Evolutionary conservation across 108 stramenopile species (phyloP).

Genomic region (Discostella stelligeroides): DNA sequence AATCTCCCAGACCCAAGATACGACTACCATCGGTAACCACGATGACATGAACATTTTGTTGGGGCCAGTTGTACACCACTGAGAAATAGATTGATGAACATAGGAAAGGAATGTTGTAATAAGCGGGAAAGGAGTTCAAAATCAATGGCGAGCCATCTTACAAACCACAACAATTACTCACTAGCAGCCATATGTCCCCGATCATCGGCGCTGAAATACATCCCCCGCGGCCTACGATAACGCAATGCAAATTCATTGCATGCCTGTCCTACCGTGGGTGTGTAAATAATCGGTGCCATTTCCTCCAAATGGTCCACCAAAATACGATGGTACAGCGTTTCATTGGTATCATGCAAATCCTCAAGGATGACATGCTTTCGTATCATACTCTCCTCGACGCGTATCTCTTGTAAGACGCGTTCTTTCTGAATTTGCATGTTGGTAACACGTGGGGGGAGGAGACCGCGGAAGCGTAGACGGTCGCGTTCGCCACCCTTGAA

Average conservation of each 20-base stretch:
- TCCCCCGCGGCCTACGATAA: constrained; percentile 90
- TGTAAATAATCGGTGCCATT: constrained; percentile 97
- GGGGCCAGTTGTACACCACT: constrained; percentile 97
- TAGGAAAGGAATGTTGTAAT: too few species aligned
- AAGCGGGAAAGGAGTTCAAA: neutral
- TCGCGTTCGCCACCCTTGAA: constrained; percentile 90
- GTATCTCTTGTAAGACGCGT: constrained; percentile 63
- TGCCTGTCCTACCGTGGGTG: constrained; percentile 97
- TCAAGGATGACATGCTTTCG: constrained; percentile 92
- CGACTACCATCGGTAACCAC: constrained; percentile 97
- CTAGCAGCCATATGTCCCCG: constrained; percentile 88
- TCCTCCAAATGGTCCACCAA: constrained; percentile 95
- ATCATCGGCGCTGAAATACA: constrained; percentile 95
- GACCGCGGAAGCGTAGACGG: constrained; percentile 86
- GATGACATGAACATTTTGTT: constrained; percentile 93
- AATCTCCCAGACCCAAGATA: constrained; percentile 96
- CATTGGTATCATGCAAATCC: constrained; percentile 95
- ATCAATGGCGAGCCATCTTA: neutral
- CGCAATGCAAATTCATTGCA: constrained; percentile 84
- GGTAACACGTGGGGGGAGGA: constrained; percentile 71
- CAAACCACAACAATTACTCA: constrained; percentile 3
- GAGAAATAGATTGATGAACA: constrained; percentile 9
- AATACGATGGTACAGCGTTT: constrained; percentile 95
- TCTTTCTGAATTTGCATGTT: constrained; percentile 74
- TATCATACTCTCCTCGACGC: constrained; percentile 73